A percentile compares a stretch with the other conserved stretches of the same genome.
Conservation (phyloP, 192 early-diverging fungal species). For the Coemansia sp. region DNA sequence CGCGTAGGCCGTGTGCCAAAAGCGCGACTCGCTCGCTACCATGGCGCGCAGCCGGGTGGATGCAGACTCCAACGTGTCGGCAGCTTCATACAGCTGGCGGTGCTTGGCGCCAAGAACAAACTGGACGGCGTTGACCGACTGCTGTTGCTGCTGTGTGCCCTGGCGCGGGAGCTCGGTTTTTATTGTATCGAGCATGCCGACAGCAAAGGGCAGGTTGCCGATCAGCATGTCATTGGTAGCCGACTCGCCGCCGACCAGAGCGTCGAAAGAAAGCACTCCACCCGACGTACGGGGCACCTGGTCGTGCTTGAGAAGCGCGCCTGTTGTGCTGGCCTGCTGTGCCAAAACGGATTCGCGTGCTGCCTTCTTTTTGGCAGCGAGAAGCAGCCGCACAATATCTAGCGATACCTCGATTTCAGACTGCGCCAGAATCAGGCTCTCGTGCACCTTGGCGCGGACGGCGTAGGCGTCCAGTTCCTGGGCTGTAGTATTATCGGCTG, state of each 20-base stretch:
- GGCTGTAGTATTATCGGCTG: background rate
- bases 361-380: conserved; percentile 33
- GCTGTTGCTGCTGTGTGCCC: background rate
- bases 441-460: conserved; percentile 33
- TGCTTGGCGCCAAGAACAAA: conserved; percentile 50
- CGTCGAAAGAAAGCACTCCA: conserved; percentile 8
- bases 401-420: conserved; percentile 44
- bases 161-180: too few species aligned
- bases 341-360: conserved; percentile 1
- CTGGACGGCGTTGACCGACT: conserved; percentile 4
- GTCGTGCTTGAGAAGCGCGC: conserved; percentile 15
- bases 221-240: conserved; percentile 26
- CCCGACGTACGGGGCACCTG: background rate
- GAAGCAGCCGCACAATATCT: conserved; percentile 40
- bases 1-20: conserved; percentile 44
- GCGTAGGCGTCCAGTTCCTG: conserved; percentile 29
- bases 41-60: conserved; percentile 11
- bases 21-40: conserved; percentile 15
- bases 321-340: too few species aligned
- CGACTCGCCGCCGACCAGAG: conserved; percentile 14
- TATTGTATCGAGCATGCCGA: conserved; percentile 22
- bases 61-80: conserved; percentile 24
- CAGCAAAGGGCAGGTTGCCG: conserved; percentile 33
- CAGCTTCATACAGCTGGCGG: conserved; percentile 31
- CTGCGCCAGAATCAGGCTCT: conserved; percentile 33